Evolutionary conservation across 306 rosid species (phyloP), one percentile per base, ranked within the genome.

Genomic region (Canavalia gladiata): DNA sequence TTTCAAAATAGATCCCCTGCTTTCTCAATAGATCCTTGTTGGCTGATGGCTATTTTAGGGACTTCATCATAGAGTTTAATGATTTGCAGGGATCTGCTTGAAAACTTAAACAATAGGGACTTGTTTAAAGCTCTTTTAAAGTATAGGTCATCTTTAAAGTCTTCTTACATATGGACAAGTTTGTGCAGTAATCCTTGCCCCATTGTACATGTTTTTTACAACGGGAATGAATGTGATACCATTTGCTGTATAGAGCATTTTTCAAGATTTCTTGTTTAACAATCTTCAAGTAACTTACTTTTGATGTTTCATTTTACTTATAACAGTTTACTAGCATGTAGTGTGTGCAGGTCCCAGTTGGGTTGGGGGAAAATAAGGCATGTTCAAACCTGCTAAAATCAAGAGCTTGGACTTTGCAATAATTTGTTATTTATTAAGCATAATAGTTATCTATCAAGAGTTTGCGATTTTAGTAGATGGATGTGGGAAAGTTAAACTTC

Each of bases 381-480:
- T 57, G 31, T 37, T 31, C 49, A 78, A 54, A 56, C 59, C 28
- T 37, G 66, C 33, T 68, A 18, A 12, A 59, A 6, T 33, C 7
- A 65, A 55, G 34, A 35, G 67, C 33, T 42, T 13, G 33, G 34
- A 28, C 10, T 54, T 42, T 8, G 33, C 34, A 43, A 12, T 68
- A 68, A 33, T 33, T 67, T 30, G 50, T 57, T 65, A 37, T 51
- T 47, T 66, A 30, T 55, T 0, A 18, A 29, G 68, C 43, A 49
- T 62, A 12, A 73, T 18, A 18, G 3, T 79, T 43, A 59, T 80
- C 54, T 33, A 33, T 42, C 35, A 68, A 79, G 34, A 41, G 46
- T 72, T 56, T 12, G 56, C 35, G n/a, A 70, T 42, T 62, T 60
- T 68, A 75, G 11, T 81, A 49, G 68, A 77, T 81, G 47, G 31